These are phyloP conservation scores for Curvularia hawaiiensis DNA, from an alignment of 2,329 filamentous ascomycete genomes.

Conservation along the genomic window DNA sequence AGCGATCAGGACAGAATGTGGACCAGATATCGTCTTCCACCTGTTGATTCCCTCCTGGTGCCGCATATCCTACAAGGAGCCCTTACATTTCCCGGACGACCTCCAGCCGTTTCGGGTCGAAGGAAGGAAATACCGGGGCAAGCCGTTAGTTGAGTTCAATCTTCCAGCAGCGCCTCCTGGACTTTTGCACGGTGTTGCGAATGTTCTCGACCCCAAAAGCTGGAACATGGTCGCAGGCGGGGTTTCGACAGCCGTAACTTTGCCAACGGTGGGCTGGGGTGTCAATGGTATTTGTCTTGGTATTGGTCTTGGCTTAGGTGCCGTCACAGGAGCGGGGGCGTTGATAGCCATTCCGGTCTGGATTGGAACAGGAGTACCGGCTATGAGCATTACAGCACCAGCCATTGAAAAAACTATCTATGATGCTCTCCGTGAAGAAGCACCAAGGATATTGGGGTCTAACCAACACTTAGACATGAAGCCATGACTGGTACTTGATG, in stretches of 20 bases:
- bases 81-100: not conserved
- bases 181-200: not conserved
- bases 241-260: not conserved
- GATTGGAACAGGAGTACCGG: not conserved
- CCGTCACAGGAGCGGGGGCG: not conserved
- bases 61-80: not conserved
- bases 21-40: too few species aligned
- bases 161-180: not conserved
- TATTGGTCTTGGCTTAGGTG: not conserved
- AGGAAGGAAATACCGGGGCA: not conserved
- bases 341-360: not conserved
- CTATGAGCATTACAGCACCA: not conserved
- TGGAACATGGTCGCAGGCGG: not conserved
- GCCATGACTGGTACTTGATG: not conserved
- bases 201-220: not conserved
- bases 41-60: too few species aligned
- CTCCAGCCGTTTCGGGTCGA: not conserved
- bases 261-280: not conserved
- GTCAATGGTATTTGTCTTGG: not conserved
- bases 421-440: not conserved
- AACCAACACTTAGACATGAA: not conserved
- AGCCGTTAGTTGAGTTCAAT: not conserved
- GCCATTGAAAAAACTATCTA: not conserved
- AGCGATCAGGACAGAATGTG: too few species aligned
- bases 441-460: not conserved